Conservation (phyloP, 352 stramenopile genomes). For the Phytopythium helicoides region DNA sequence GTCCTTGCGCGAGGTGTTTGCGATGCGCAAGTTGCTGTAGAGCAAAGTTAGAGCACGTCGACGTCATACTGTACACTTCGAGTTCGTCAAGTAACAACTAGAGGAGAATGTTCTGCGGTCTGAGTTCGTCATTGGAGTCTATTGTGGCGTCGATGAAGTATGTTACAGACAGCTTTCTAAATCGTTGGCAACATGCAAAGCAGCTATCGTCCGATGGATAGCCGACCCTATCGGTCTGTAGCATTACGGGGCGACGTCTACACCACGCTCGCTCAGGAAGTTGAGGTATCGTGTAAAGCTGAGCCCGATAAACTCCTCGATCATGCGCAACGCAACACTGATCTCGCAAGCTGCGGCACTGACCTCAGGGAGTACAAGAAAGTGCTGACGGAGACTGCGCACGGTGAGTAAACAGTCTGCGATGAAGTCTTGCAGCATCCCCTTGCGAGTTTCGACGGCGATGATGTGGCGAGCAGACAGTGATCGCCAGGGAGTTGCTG, state of each 20-base stretch:
- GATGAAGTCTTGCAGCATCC: slow-evolving; percentile 56
- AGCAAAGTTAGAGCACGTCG: too few relatives aligned
- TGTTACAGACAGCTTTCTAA: too few relatives aligned
- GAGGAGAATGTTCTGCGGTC: too few relatives aligned
- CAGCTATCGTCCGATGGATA: background rate
- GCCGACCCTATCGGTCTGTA: background rate
- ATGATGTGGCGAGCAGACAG: slow-evolving; percentile 22
- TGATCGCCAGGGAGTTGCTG: background rate
- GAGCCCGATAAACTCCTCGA: slow-evolving; percentile 73
- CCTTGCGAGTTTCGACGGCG: slow-evolving; percentile 34
- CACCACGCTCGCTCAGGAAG: slow-evolving; percentile 66
- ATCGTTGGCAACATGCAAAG: background rate
- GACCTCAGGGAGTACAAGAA: slow-evolving; percentile 43
- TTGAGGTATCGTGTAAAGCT: slow-evolving; percentile 62
- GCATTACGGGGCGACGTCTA: slow-evolving; percentile 18
- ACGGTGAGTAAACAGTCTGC: slow-evolving; percentile 44
- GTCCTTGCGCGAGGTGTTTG: slow-evolving; percentile 36
- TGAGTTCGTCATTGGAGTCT: too few relatives aligned
- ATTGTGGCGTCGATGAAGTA: too few relatives aligned
- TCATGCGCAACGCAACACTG: slow-evolving; percentile 38
- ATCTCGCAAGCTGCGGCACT: slow-evolving; percentile 46
- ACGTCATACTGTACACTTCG: background rate
- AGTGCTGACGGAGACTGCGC: slow-evolving; percentile 63
- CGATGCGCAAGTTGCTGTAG: background rate
- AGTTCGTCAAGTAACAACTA: too few relatives aligned